These are phyloP conservation scores for Paracoccidioides lutzii DNA, from an alignment of 2,329 filamentous ascomycete genomes.

Conservation along the genomic window DNA sequence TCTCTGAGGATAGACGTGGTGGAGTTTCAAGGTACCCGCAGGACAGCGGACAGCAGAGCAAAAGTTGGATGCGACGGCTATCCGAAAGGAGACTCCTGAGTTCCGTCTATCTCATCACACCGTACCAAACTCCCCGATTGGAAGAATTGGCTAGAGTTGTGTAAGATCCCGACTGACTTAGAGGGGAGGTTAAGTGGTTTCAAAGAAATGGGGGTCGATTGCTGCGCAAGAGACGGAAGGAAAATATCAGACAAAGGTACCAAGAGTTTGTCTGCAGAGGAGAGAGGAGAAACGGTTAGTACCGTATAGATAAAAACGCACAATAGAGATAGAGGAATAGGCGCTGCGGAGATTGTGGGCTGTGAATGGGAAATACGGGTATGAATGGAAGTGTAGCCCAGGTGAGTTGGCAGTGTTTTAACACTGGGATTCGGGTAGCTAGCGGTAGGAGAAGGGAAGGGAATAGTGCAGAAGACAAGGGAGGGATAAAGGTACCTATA, in stretches of 20 bases:
- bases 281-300: neutral
- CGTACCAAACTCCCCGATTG: neutral
- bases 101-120: conserved; percentile 12
- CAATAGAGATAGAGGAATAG: neutral
- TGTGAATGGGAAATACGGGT: neutral
- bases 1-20: conserved; percentile 18
- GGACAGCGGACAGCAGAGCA: neutral
- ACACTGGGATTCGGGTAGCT: conserved; percentile 14
- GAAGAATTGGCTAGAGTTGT: neutral
- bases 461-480: conserved; percentile 24
- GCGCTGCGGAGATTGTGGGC: neutral
- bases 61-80: conserved; percentile 4
- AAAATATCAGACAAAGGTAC: neutral
- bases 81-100: conserved; percentile 9
- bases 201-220: neutral
- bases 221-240: neutral
- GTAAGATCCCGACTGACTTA: neutral
- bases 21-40: neutral
- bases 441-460: conserved; percentile 14
- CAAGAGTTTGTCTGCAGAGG: neutral
- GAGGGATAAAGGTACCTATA: conserved; percentile 8
- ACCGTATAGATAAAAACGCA: neutral
- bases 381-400: conserved; percentile 7
- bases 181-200: neutral
- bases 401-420: conserved; percentile 19